phyloP scores from a whole-genome alignment of 106 monocot genomes.

The Xerophyta viscosa region DNA sequence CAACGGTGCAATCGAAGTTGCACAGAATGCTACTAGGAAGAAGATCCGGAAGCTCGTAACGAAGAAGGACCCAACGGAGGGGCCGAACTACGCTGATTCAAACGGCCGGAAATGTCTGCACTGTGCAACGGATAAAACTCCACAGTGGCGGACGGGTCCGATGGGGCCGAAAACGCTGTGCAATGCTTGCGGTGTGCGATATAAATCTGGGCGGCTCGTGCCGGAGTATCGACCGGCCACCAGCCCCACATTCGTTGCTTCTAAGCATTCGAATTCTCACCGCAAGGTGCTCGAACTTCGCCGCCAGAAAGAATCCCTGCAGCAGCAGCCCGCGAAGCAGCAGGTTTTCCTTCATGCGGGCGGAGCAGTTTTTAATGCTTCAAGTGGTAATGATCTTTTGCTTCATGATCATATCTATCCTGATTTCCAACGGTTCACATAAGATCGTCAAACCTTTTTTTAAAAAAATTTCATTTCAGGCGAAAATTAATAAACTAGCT shows the following conservation, averaged over 20 bases:
- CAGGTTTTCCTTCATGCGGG: neutral
- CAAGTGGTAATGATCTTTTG: slow-evolving; percentile 19
- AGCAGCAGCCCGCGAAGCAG: slow-evolving; percentile 4
- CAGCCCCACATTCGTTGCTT: slow-evolving; percentile 32
- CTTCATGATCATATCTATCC: slow-evolving; percentile 28
- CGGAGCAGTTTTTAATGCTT: neutral
- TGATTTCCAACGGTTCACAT: slow-evolving; percentile 37
- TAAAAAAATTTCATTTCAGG: too few species aligned
- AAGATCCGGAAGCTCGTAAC: slow-evolving; percentile 18
- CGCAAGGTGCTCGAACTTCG: slow-evolving; percentile 37
- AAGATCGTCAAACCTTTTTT: neutral
- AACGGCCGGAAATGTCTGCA: slow-evolving; percentile 68
- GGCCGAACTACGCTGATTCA: slow-evolving; percentile 1
- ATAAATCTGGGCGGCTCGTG: slow-evolving; percentile 78
- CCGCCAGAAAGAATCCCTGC: slow-evolving; percentile 27
- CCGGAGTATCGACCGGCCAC: slow-evolving; percentile 43
- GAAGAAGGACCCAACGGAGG: slow-evolving; percentile 23
- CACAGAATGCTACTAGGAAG: too few species aligned
- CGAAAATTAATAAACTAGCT: too few species aligned
- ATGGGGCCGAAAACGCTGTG: slow-evolving; percentile 93
- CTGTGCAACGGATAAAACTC: slow-evolving; percentile 79
- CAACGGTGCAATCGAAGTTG: neutral
- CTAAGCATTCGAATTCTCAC: slow-evolving; percentile 44
- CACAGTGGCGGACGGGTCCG: slow-evolving; percentile 91
- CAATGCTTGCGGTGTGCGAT: slow-evolving; percentile 88